Evolutionary conservation across 805 yeast species (phyloP).

Genomic region (Saccharomyces mikatae): DNA sequence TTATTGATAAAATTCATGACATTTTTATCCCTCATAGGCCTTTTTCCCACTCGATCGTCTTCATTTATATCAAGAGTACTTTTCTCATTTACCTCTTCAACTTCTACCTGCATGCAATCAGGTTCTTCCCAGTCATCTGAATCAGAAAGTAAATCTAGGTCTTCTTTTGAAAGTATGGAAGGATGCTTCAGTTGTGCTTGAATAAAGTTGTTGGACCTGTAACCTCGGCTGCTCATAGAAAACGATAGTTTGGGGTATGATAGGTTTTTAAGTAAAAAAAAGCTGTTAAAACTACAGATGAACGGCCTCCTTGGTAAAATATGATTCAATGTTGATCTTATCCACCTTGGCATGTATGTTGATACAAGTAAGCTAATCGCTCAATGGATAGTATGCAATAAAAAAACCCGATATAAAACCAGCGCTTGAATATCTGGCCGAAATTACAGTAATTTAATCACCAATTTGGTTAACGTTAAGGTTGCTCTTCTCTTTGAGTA

Average conservation of each 20-base stretch:
- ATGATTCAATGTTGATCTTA: not conserved
- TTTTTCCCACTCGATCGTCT: not conserved
- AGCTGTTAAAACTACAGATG: not conserved
- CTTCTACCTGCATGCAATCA: not conserved
- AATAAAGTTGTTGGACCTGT: not conserved
- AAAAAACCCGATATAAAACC: not conserved
- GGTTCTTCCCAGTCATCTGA: slow-evolving; percentile 23
- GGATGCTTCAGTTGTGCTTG: not conserved
- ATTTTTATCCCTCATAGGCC: not conserved
- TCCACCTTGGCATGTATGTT: not conserved
- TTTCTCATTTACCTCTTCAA: not conserved
- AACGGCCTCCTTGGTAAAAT: not conserved
- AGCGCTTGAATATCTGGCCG: not conserved
- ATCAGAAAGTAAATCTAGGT: slow-evolving; percentile 18
- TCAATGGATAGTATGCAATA: not conserved
- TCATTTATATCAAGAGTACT: not conserved
- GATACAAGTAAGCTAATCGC: not conserved
- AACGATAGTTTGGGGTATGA: not conserved
- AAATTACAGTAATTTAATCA: not conserved
- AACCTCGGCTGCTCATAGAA: not conserved
- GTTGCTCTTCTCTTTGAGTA: not conserved
- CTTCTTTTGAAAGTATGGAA: slow-evolving; percentile 6
- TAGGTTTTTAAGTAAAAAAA: not conserved
- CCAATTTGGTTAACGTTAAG: not conserved
- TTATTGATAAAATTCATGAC: not conserved